Evolutionary conservation across 140 eudicot species (phyloP), one percentile per base, ranked within the genome.

Genomic region (Oenanthe javanica): DNA sequence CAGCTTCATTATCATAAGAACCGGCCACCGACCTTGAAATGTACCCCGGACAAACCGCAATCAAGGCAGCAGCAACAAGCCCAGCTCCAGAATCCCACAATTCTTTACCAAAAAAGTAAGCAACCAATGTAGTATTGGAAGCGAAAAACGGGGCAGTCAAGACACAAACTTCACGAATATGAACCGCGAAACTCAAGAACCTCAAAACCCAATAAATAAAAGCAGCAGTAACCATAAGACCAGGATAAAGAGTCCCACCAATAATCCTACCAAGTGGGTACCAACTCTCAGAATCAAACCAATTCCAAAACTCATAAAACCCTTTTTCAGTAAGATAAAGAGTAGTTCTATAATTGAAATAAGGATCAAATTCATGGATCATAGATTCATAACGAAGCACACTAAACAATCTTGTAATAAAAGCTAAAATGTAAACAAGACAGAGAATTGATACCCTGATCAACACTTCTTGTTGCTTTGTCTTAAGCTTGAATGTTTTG

Each of bases 201-300:
- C 79, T 49, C 55, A 75, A 75, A 49, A 23, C 46, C 79, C 79
- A 49, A 27, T 75, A 75, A 75, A 75, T 75, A 0, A 75, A 25
- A 49, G 79, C 79, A 23, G 79, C 79, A 4, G 79, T 75, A 49
- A 75, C 79, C 79, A 75, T 75, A 49, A 75, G 79, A 12, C 79
- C 79, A n/a, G 79, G 79, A 23, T 75, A 75, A 7, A 75, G 59
- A 8, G 79, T 75, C 21, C 79, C 79, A 12, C 79, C 79, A 48
- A 75, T 49, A 1, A 75, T 75, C 38, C 79, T 54, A 5, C 79
- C 79, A 75, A 75, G 79, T 49, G 79, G 98, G 71, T 94, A 94
- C 98, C 98, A 94, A 76, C 96, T 90, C 86, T 94, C 97, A 3
- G 91, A 92, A 72, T 94, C 98, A 77, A 94, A 94, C 98, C 98